A percentile compares a stretch with the other conserved stretches of the same genome.
Conservation (phyloP, 176 grass and related monocot species). For the Oryza longistaminata region DNA sequence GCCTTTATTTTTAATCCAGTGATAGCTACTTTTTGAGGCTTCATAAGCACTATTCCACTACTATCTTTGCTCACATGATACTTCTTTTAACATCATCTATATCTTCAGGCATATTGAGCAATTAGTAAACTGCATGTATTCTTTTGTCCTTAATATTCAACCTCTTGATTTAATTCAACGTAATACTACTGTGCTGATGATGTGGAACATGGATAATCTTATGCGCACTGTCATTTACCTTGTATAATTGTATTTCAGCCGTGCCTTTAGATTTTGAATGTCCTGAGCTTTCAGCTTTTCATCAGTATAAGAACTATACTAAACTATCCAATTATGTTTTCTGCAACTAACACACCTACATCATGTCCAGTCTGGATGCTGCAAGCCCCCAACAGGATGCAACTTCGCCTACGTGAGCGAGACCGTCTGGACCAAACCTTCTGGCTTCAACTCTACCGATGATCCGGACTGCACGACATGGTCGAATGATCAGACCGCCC, state of each 20-base stretch:
- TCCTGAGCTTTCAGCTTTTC: neutral
- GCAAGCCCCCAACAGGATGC: constrained; percentile 83
- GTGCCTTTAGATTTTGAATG: neutral
- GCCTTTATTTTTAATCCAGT: neutral
- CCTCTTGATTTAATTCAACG: too few species aligned
- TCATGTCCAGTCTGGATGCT: constrained; percentile 78
- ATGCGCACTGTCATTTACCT: constrained; percentile 13
- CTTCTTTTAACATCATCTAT: neutral
- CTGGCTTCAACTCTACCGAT: constrained; percentile 40
- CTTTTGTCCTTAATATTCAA: neutral
- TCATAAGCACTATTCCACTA: neutral
- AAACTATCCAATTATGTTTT: neutral
- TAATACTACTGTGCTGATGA: too few species aligned
- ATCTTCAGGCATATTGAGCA: neutral
- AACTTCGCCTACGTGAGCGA: constrained; percentile 70
- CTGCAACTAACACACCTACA: constrained; percentile 8
- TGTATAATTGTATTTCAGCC: neutral
- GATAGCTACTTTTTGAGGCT: neutral
- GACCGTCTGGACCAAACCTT: constrained; percentile 70
- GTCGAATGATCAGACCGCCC: constrained; percentile 53
- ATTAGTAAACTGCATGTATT: neutral
- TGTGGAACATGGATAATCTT: neutral
- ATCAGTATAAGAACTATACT: neutral
- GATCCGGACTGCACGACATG: constrained; percentile 74
- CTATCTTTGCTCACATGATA: neutral